These are phyloP conservation scores for Agaricus sinodeliciosus DNA, from an alignment of 768 basidiomycete species.

Conservation along the genomic window DNA sequence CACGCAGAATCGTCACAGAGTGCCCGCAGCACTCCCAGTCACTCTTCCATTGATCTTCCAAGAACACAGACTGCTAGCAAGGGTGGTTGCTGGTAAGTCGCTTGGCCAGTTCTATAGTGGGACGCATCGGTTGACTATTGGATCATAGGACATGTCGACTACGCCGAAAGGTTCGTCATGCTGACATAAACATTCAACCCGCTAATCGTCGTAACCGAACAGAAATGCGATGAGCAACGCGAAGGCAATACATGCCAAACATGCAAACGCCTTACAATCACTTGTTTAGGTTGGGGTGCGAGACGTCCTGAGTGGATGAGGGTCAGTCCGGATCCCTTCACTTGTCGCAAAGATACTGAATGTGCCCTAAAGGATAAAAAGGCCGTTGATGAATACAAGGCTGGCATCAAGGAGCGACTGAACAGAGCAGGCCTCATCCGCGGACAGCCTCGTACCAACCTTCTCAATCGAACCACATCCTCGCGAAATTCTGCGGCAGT, in stretches of 20 bases:
- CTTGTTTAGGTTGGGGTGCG: slow-evolving; percentile 81
- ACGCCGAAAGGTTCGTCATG: slow-evolving; percentile 61
- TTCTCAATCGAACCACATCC: slow-evolving; percentile 25
- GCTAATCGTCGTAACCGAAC: slow-evolving; percentile 12
- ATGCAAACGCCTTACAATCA: slow-evolving; percentile 72
- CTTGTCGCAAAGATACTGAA: slow-evolving; percentile 11
- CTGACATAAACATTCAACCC: slow-evolving; percentile 12
- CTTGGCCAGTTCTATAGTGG: neutral
- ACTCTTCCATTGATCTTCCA: slow-evolving; percentile 42
- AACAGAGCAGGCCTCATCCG: slow-evolving; percentile 74
- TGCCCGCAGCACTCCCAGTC: slow-evolving; percentile 39
- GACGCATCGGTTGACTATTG: slow-evolving; percentile 9
- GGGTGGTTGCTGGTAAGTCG: slow-evolving; percentile 74
- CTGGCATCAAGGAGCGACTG: slow-evolving; percentile 75
- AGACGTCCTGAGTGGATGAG: slow-evolving; percentile 89
- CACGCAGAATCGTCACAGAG: slow-evolving; percentile 19
- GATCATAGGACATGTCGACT: slow-evolving; percentile 71
- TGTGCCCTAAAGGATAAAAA: slow-evolving; percentile 60
- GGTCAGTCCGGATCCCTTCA: slow-evolving; percentile 29
- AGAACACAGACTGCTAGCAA: slow-evolving; percentile 51
- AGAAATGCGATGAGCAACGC: slow-evolving; percentile 90
- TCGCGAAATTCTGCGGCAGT: slow-evolving; percentile 21
- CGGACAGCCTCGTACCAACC: slow-evolving; percentile 67
- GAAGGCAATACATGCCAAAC: slow-evolving; percentile 78
- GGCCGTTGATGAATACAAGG: slow-evolving; percentile 76